Evolutionary conservation across 495 filamentous ascomycete species (phyloP).

Genomic region (Lasiosphaeris hirsuta): DNA sequence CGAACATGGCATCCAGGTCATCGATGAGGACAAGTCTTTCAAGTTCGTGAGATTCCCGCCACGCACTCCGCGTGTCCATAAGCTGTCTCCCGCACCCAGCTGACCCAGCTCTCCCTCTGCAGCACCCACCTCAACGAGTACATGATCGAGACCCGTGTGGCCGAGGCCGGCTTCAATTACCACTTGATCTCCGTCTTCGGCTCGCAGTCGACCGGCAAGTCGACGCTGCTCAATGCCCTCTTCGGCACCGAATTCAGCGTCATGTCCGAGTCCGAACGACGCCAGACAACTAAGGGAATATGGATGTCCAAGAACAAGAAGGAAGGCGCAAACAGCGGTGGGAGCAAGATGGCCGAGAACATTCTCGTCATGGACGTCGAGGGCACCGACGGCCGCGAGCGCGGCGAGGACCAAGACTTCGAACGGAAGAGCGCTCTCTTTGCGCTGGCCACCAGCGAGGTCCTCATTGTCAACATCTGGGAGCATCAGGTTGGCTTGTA

Average conservation of each 20-base stretch:
- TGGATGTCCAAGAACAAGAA: slow-evolving; percentile 97
- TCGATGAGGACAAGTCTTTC: slow-evolving; percentile 93
- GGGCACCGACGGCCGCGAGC: slow-evolving; percentile 92
- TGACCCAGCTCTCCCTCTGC: slow-evolving; percentile 15
- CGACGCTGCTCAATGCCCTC: slow-evolving; percentile 90
- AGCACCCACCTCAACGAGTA: slow-evolving; percentile 81
- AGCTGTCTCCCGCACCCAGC: not conserved
- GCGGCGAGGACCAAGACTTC: slow-evolving; percentile 98
- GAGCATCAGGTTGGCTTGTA: slow-evolving; percentile 98
- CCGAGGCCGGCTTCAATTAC: slow-evolving; percentile 92
- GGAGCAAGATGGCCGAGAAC: slow-evolving; percentile 80
- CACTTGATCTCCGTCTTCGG: slow-evolving; percentile 98
- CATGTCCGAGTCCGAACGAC: slow-evolving; percentile 86
- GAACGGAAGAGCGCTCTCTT: slow-evolving; percentile 97
- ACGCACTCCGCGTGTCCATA: slow-evolving; percentile 1
- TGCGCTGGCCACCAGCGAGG: slow-evolving; percentile 94
- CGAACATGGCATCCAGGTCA: slow-evolving; percentile 92
- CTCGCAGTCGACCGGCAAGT: slow-evolving; percentile 97
- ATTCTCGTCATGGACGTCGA: slow-evolving; percentile 99
- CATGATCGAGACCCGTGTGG: slow-evolving; percentile 71
- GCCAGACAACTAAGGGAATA: slow-evolving; percentile 98
- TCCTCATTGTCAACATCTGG: slow-evolving; percentile 98
- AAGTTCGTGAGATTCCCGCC: slow-evolving; percentile 59
- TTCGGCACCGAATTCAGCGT: slow-evolving; percentile 96
- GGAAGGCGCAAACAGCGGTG: slow-evolving; percentile 33